Percentiles rank a stretch among this genome's conserved stretches.
Evolutionary conservation across 495 filamentous ascomycete genomes (phyloP).

Genomic region (Lasiosphaeris hirsuta): DNA sequence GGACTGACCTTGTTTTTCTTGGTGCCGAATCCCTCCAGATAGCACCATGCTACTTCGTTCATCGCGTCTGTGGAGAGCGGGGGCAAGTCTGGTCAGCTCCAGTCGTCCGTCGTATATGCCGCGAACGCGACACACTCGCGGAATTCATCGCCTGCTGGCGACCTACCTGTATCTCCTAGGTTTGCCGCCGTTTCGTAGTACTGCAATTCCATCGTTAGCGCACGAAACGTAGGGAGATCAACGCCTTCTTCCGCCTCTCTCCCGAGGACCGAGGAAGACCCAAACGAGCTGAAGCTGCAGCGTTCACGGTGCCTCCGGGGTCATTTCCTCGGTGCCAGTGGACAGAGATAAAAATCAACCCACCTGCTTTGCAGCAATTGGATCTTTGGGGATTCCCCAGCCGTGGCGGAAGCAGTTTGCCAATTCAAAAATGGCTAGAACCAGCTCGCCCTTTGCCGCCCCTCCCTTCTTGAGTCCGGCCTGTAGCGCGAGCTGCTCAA

Average conservation of each 20-base stretch:
- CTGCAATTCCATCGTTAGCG: constrained; percentile 42
- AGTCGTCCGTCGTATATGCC: neutral
- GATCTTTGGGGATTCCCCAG: constrained; percentile 89
- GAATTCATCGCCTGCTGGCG: too few species aligned
- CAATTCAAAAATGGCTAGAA: constrained; percentile 94
- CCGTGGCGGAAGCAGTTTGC: constrained; percentile 96
- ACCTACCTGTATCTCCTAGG: constrained; percentile 74
- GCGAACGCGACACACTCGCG: neutral
- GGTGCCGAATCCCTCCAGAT: constrained; percentile 87
- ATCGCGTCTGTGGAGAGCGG: constrained; percentile 67
- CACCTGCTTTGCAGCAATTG: constrained; percentile 71
- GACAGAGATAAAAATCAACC: constrained; percentile 18
- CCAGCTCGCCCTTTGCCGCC: constrained; percentile 91
- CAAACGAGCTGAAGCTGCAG: neutral
- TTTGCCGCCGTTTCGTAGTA: constrained; percentile 98
- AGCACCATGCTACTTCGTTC: constrained; percentile 97
- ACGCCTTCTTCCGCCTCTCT: too few species aligned
- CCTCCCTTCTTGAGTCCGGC: constrained; percentile 91
- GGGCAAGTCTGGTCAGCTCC: constrained; percentile 20
- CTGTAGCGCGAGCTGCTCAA: constrained; percentile 78
- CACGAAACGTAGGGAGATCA: neutral
- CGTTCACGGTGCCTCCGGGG: neutral
- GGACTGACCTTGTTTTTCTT: constrained; percentile 93
- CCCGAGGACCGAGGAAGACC: neutral
- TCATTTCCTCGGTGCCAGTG: constrained; percentile 2